phyloP scores from a whole-genome alignment of 2,329 filamentous ascomycete species.

The Alternaria infectoria region DNA sequence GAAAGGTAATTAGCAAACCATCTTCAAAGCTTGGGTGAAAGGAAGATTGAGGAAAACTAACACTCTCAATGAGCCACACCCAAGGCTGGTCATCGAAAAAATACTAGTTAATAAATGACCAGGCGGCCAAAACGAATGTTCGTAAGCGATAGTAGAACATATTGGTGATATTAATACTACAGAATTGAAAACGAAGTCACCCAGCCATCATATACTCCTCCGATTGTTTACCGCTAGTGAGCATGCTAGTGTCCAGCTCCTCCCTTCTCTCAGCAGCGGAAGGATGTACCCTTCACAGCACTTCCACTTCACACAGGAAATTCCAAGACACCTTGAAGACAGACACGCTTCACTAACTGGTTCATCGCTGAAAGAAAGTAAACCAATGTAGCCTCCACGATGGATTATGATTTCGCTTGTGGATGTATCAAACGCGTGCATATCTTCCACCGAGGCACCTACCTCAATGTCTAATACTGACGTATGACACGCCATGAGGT shows the following conservation, averaged over 20 bases:
- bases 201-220: neutral
- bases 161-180: neutral
- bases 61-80: neutral
- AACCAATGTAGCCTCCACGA: neutral
- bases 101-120: neutral
- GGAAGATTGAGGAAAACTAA: neutral
- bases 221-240: neutral
- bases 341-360: neutral
- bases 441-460: neutral
- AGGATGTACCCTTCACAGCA: neutral
- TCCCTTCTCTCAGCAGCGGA: neutral
- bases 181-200: neutral
- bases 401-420: neutral
- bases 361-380: neutral
- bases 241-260: neutral
- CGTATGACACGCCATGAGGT: neutral
- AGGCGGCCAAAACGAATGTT: too few species aligned
- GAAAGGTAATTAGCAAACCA: neutral
- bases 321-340: neutral
- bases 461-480: neutral
- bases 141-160: neutral
- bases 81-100: neutral
- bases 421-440: neutral
- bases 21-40: neutral
- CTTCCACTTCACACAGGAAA: neutral